phyloP scores from a whole-genome alignment of 108 stramenopile species.

The Nitzschia inconspicua region DNA sequence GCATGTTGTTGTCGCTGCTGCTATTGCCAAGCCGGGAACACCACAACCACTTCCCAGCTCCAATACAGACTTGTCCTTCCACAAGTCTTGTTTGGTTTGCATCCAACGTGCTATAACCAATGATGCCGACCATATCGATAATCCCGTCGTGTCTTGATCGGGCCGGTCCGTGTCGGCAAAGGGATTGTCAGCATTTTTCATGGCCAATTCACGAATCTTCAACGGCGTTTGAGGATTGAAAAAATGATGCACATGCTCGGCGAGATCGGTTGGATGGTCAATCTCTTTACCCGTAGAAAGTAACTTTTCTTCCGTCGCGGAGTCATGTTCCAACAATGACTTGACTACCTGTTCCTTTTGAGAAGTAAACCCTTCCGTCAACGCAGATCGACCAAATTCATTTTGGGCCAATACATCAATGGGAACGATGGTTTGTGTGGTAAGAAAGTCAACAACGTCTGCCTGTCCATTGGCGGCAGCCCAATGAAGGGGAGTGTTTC shows the following conservation, averaged over 20 bases:
- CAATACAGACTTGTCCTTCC: conserved; percentile 41
- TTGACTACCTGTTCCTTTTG: conserved; percentile 64
- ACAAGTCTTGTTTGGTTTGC: conserved; percentile 23
- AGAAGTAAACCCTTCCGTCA: conserved; percentile 81
- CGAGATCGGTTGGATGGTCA: conserved; percentile 9
- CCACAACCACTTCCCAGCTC: conserved; percentile 88
- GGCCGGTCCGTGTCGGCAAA: conserved; percentile 60
- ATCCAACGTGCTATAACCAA: conserved; percentile 82
- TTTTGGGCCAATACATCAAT: conserved; percentile 79
- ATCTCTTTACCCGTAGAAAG: conserved; percentile 31
- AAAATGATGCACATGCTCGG: conserved; percentile 52
- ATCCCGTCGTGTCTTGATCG: conserved; percentile 78
- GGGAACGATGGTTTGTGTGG: conserved; percentile 30
- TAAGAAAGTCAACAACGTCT: conserved; percentile 47
- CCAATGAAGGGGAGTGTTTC: conserved; percentile 87
- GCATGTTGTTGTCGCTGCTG: background rate
- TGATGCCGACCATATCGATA: conserved; percentile 82
- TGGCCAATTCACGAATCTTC: conserved; percentile 38
- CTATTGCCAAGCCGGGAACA: conserved; percentile 27
- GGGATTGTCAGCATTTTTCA: conserved; percentile 70
- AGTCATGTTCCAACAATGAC: conserved; percentile 77
- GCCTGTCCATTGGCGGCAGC: conserved; percentile 72
- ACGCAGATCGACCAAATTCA: conserved; percentile 73
- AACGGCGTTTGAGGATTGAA: conserved; percentile 17
- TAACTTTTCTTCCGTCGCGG: conserved; percentile 80